Percentiles rank a stretch among this genome's conserved stretches.
Conservation (phyloP, 768 basidiomycete species). For the Asterophora lycoperdoides region DNA sequence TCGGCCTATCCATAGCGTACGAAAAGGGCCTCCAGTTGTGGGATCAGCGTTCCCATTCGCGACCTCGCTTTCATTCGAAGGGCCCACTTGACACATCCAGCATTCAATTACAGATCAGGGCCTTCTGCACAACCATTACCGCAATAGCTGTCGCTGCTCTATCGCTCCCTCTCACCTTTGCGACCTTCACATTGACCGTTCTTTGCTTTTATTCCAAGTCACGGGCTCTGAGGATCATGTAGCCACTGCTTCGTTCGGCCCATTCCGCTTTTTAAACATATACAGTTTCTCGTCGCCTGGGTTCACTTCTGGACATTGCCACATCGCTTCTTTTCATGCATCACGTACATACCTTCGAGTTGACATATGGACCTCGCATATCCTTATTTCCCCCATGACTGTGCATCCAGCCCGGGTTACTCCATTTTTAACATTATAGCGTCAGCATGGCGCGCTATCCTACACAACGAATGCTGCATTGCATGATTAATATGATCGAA, state of each 20-base stretch:
- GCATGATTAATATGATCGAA: too few relatives aligned
- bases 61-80: neutral
- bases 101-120: constrained; percentile 6
- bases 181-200: constrained; percentile 34
- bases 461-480: too few relatives aligned
- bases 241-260: neutral
- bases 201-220: constrained; percentile 39
- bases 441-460: too few relatives aligned
- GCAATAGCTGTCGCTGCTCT: constrained; percentile 25
- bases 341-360: too few relatives aligned
- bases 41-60: constrained; percentile 3
- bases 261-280: neutral
- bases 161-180: constrained; percentile 32
- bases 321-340: too few relatives aligned
- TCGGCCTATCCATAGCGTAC: constrained; percentile 28
- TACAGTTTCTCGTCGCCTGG: neutral
- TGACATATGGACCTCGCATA: too few relatives aligned
- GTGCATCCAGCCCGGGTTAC: too few relatives aligned
- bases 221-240: constrained; percentile 31
- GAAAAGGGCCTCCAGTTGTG: constrained; percentile 19
- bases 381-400: too few relatives aligned
- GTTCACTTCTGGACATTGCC: neutral
- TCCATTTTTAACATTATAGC: too few relatives aligned
- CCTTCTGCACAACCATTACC: constrained; percentile 18
- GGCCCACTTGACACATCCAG: neutral